Conservation (phyloP, 2,329 filamentous ascomycete genomes). For the Aspergillus sojae region DNA sequence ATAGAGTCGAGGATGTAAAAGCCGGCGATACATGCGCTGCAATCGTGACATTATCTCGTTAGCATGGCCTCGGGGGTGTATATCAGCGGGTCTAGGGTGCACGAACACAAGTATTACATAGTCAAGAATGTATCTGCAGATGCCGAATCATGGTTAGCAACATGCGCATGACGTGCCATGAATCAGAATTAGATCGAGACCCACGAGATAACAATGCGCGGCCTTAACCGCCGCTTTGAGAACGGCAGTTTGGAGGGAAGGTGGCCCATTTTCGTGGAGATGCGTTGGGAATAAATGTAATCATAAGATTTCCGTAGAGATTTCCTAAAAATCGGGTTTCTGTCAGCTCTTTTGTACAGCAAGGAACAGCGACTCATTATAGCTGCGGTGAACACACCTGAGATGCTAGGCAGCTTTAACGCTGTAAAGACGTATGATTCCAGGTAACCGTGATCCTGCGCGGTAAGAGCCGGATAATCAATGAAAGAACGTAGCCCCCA, state of each 20-base stretch:
- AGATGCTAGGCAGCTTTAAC: not conserved
- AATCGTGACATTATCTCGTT: conserved; percentile 8
- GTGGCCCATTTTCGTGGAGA: conserved; percentile 26
- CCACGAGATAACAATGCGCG: conserved; percentile 57
- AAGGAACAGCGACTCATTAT: not conserved
- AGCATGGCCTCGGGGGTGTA: not conserved
- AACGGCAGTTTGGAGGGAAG: conserved; percentile 52
- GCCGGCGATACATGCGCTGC: conserved; percentile 53
- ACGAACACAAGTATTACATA: conserved; percentile 62
- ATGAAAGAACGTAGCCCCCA: not conserved
- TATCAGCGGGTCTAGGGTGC: not conserved
- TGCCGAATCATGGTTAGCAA: conserved; percentile 4
- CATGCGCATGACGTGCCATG: not conserved
- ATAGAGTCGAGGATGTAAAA: conserved; percentile 57
- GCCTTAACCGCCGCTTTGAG: conserved; percentile 55
- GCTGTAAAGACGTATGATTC: not conserved
- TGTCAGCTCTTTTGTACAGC: not conserved
- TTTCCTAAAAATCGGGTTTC: not conserved
- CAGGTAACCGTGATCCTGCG: conserved; percentile 13
- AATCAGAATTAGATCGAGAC: conserved; percentile 25
- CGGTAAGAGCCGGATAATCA: conserved; percentile 5
- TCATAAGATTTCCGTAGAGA: not conserved
- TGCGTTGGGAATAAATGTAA: not conserved
- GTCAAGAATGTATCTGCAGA: conserved; percentile 57
- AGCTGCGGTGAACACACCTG: not conserved